These are phyloP conservation scores for Trametes gibbosa DNA, from an alignment of 768 basidiomycete genomes.

Conservation along the genomic window DNA sequence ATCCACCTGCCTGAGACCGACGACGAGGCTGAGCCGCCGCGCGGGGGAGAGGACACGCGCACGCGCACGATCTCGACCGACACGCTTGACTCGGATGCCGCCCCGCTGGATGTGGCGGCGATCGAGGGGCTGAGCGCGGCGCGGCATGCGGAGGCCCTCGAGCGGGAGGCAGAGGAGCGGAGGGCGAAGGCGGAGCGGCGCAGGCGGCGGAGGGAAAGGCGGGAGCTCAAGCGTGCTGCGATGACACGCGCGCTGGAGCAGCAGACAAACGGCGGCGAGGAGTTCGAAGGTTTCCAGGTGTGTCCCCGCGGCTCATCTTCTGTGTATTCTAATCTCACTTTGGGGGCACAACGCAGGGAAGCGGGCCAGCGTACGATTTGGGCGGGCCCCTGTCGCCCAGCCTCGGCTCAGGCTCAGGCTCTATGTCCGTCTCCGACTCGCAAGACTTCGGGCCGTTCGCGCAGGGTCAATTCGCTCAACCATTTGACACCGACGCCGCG, in stretches of 20 bases:
- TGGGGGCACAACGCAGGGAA: conserved; percentile 18
- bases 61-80: conserved; percentile 30
- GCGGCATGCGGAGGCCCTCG: conserved; percentile 34
- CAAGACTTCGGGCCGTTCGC: conserved; percentile 34
- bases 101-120: conserved; percentile 55
- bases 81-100: conserved; percentile 70
- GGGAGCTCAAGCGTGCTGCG: conserved; percentile 42
- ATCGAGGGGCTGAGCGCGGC: conserved; percentile 53
- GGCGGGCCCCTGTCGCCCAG: conserved; percentile 12
- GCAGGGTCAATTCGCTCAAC: conserved; percentile 12
- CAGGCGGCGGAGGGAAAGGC: conserved; percentile 44
- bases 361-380: conserved; percentile 14
- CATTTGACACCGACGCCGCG: conserved; percentile 40
- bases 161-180: conserved; percentile 40
- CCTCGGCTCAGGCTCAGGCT: conserved; percentile 19
- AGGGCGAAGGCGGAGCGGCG: conserved; percentile 46
- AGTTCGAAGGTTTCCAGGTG: conserved; percentile 70
- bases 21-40: conserved; percentile 35
- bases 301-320: conserved; percentile 24
- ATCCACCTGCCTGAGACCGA: conserved; percentile 53
- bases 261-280: conserved; percentile 28
- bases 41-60: background rate
- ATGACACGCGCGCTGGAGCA: conserved; percentile 35
- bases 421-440: conserved; percentile 16
- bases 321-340: background rate